Base-by-base conservation (phyloP, 805 yeast species). In the Kodamaea laetipori region DNA sequence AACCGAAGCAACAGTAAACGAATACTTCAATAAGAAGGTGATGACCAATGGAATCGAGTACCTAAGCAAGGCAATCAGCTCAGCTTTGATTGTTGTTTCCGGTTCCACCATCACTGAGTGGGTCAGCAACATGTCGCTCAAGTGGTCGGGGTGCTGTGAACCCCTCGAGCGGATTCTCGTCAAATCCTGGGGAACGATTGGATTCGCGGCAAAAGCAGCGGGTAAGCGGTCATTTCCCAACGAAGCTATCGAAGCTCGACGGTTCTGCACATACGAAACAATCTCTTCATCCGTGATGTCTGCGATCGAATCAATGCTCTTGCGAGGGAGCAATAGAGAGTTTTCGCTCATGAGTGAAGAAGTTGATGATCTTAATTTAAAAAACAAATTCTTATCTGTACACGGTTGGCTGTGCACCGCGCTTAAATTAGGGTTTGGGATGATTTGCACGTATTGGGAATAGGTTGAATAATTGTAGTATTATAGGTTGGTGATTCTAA, bases 1-100 rank as follows among this genome's bases (percentile, higher is more conserved):
- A 25, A 85, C 86, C 0, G 88, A 82, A 11, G 90, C 88, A 39
- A 86, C 82, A 3, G 88, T 82, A 37, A 85, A 67, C 0, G 90
- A 84, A 58, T 83, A 81, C 57, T 85, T 90, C 46, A 85, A 63
- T 19, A 85, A 57, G 52, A 85, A 85, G 0, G 92, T 84, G 39
- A 82, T 64, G 13, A 83, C 71, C 52, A 85, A 63, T 0, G 92
- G 92, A 7, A 72, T 46, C 0, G 83, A 76, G 45, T 71, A 74
- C 30, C 56, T 52, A 15, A 64, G 25, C 39, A 79, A 55, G 10
- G 65, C 67, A 38, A 53, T 58, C 8, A 68, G 47, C 57, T 78
- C 83, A 23, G 66, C 65, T 3, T 46, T 13, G 11, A 65, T 44
- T 3, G 58, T 52, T 1, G 82, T 78, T 25, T 67, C 68, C 1